Conservation (phyloP, 768 basidiomycete genomes). For the Boletus barrowsii region DNA sequence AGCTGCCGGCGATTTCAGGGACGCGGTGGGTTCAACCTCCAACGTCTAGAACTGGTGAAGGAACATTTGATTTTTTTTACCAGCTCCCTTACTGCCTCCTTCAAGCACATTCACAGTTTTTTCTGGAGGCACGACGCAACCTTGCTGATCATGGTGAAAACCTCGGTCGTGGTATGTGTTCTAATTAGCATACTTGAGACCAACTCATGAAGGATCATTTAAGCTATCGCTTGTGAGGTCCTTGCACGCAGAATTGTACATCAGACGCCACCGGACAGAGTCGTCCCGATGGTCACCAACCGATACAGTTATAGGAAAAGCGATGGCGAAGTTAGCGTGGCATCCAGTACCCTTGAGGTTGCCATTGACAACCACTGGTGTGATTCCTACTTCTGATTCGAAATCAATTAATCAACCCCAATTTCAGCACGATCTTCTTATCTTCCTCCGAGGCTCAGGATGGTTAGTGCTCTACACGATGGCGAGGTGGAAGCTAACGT, state of each 20-base stretch:
- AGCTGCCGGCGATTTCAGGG: slow-evolving; percentile 84
- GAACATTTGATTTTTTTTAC: neutral
- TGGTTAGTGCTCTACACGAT: slow-evolving; percentile 40
- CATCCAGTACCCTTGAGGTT: slow-evolving; percentile 76
- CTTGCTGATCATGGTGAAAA: slow-evolving; percentile 89
- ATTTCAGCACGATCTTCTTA: slow-evolving; percentile 68
- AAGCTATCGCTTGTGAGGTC: slow-evolving; percentile 82
- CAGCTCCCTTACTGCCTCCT: slow-evolving; percentile 83
- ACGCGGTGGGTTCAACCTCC: slow-evolving; percentile 56
- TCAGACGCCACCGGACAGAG: slow-evolving; percentile 54
- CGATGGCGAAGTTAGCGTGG: slow-evolving; percentile 75
- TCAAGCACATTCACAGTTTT: slow-evolving; percentile 74
- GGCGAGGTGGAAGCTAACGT: slow-evolving; percentile 4
- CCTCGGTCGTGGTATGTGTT: slow-evolving; percentile 60
- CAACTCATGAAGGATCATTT: neutral
- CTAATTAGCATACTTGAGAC: neutral
- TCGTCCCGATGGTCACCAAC: slow-evolving; percentile 72
- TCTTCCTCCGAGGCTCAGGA: slow-evolving; percentile 85
- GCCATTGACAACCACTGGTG: slow-evolving; percentile 94
- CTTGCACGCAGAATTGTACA: slow-evolving; percentile 81
- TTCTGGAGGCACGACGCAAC: slow-evolving; percentile 77
- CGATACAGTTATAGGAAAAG: slow-evolving; percentile 68
- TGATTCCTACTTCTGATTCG: slow-evolving; percentile 1
- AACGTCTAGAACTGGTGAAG: neutral
- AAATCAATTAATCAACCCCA: neutral